Conservation (phyloP, 805 yeast genomes). For the Lipomyces orientalis region DNA sequence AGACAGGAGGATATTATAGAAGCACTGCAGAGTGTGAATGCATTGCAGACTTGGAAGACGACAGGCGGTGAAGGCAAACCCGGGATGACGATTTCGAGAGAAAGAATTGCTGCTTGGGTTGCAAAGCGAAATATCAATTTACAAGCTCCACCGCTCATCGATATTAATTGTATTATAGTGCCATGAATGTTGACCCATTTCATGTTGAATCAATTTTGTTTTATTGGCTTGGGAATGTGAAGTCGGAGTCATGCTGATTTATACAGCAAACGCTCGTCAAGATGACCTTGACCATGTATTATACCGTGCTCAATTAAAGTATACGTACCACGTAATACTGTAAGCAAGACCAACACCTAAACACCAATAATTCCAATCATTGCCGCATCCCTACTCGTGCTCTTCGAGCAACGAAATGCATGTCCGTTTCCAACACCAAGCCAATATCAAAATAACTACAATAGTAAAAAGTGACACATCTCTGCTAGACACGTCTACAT, state of each 20-base stretch:
- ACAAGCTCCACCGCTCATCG: conserved; percentile 16
- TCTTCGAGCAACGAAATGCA: background rate
- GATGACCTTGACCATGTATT: background rate
- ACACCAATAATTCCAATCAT: conserved; percentile 1
- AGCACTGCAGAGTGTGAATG: conserved; percentile 44
- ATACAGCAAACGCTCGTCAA: background rate
- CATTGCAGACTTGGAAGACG: conserved; percentile 23
- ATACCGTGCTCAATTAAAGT: background rate
- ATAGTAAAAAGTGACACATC: background rate
- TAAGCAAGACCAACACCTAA: background rate
- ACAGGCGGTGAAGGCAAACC: background rate
- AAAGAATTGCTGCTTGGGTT: conserved; percentile 22
- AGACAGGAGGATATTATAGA: conserved; percentile 45
- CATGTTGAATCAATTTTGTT: background rate
- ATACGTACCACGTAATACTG: background rate
- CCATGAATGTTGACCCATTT: conserved; percentile 4
- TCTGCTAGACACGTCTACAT: background rate
- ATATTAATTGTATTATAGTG: conserved; percentile 21
- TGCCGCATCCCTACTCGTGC: background rate
- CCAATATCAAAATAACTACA: background rate
- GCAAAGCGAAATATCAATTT: conserved; percentile 16
- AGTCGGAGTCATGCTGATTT: background rate
- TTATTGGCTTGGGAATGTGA: too few species aligned
- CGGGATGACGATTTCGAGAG: conserved; percentile 10
- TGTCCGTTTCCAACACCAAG: background rate